Evolutionary conservation across 1,139 yeast genomes (phyloP), one percentile per base, ranked within the genome.

Genomic region (Magnusiomyces suaveolens): DNA sequence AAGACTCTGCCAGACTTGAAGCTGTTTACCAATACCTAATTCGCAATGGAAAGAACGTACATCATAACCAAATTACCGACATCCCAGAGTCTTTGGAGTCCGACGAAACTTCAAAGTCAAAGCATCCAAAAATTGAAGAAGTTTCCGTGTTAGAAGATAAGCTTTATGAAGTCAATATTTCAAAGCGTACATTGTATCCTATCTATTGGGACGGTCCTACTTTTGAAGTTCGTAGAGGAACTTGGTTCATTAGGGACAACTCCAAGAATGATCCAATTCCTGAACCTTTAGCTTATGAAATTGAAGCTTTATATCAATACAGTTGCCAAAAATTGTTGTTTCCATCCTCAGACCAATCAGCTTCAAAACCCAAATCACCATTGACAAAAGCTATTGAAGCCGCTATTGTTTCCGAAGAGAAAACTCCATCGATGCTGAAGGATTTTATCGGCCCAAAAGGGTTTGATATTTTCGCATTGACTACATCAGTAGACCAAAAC

Each of bases 121-220:
- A 32, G 12, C 8, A 32, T 29, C 12, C 33, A 6, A 29, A 29
- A 29, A 29, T 29, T 29, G 33, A 29, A 21, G 43, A 50, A 3
- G 74, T 85, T 2, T 78, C 79, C 1, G 97, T 90, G 2, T 84
- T 84, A 63, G 96, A 88, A 62, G 98, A 90, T 63, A 78, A 80
- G 36, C 70, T 90, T 46, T 87, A 85, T 62, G 80, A 82, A 62
- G 96, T 89, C 1, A 80, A 87, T 63, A 60, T 90, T 32, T 60
- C 66, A 1, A 67, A 71, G 6, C 75, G 81, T 66, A 76, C 76
- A 53, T 68, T 90, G 61, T 61, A 72, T 1, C 95, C 97, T 0
- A 78, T 84, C 0, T 90, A 83, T 66, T 90, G 97, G 97, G 83
- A 81, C 1, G 97, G 97, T 0, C 95, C 97, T 0, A 72, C 75